phyloP scores from a whole-genome alignment of 2,329 filamentous ascomycete genomes.

The Colletotrichum nymphaeae region DNA sequence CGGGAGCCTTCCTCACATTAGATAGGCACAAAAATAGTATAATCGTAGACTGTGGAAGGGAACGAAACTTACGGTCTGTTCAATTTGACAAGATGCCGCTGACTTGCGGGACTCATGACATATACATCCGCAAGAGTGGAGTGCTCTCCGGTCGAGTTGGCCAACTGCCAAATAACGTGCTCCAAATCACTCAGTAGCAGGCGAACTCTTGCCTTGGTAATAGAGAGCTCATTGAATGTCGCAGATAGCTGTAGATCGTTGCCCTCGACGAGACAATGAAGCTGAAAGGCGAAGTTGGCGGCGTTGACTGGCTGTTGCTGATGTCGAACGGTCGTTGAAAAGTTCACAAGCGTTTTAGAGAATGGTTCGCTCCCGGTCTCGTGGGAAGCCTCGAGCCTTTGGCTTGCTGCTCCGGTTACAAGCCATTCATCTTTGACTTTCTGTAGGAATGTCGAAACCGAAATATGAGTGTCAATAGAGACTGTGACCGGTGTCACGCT shows the following conservation, averaged over 20 bases:
- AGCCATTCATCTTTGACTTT: background rate
- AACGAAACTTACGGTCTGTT: slow-evolving; percentile 20
- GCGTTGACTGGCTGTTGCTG: too few relatives aligned
- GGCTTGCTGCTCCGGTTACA: too few relatives aligned
- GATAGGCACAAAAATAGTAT: accelerated
- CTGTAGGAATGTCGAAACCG: background rate
- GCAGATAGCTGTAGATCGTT: background rate
- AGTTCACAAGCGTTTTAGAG: background rate
- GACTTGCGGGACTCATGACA: background rate
- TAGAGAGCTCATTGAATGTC: background rate
- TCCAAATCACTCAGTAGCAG: slow-evolving; percentile 9
- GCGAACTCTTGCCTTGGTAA: background rate
- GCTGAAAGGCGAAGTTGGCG: background rate
- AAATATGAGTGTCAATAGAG: background rate
- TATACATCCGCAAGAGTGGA: background rate
- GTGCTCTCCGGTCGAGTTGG: background rate
- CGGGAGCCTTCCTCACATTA: background rate
- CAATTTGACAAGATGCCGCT: slow-evolving; percentile 9
- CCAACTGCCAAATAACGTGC: slow-evolving; percentile 19
- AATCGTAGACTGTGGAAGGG: accelerated
- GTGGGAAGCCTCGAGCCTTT: background rate
- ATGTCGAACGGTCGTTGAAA: background rate
- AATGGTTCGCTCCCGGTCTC: background rate
- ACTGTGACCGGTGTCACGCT: background rate
- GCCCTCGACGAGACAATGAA: background rate